Conservation (phyloP, 2,329 filamentous ascomycete species). For the Microdochium trichocladiopsis region DNA sequence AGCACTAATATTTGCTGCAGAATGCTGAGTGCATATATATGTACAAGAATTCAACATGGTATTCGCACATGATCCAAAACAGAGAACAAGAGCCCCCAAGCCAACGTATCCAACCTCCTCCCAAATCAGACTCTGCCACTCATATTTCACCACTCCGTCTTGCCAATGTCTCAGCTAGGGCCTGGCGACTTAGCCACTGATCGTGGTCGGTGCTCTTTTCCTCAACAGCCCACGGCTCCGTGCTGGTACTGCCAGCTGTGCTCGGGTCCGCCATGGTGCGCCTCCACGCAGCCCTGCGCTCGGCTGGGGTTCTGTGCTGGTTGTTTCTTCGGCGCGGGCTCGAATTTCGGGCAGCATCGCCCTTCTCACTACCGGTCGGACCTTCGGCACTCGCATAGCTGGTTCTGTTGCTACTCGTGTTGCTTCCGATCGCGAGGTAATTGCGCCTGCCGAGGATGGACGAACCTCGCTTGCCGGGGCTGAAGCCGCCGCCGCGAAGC, state of each 20-base stretch:
- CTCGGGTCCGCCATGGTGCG: not conserved
- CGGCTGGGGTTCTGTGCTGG: not conserved
- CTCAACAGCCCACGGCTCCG: not conserved
- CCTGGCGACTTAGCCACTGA: not conserved
- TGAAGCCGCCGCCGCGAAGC: constrained; percentile 29
- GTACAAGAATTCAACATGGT: not conserved
- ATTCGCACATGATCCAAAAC: not conserved
- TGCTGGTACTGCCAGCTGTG: not conserved
- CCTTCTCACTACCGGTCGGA: not conserved
- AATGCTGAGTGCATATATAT: not conserved
- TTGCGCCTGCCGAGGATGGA: constrained; percentile 27
- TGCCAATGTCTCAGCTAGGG: not conserved
- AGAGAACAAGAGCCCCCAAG: too few species aligned
- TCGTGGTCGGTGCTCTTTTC: not conserved
- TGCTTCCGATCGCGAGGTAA: constrained; percentile 37
- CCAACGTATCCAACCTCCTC: not conserved
- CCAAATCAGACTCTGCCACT: not conserved
- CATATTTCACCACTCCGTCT: not conserved
- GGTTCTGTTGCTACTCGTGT: constrained; percentile 1
- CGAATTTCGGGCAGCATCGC: not conserved
- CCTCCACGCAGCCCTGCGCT: not conserved
- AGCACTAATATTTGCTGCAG: too few species aligned
- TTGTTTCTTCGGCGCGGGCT: not conserved
- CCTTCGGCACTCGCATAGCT: not conserved
- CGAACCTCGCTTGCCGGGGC: constrained; percentile 23